phyloP scores from a whole-genome alignment of 495 filamentous ascomycete species.

The Xylaria bambusicola region DNA sequence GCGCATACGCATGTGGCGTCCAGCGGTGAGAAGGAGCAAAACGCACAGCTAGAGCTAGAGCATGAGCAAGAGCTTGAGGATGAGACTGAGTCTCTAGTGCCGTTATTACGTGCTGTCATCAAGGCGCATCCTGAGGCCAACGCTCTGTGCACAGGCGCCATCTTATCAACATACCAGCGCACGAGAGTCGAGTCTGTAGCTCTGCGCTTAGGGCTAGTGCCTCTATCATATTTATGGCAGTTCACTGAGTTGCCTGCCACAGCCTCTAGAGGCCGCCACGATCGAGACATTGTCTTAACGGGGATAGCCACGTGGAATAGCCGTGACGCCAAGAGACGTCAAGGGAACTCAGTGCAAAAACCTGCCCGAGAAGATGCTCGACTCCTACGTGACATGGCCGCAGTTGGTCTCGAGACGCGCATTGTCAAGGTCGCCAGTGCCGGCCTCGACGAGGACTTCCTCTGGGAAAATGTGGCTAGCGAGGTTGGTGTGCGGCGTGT shows the following conservation, averaged over 20 bases:
- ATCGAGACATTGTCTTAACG: slow-evolving; percentile 16
- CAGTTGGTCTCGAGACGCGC: slow-evolving; percentile 72
- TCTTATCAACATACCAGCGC: slow-evolving; percentile 92
- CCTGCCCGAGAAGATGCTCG: slow-evolving; percentile 36
- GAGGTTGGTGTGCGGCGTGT: slow-evolving; percentile 53
- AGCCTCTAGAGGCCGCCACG: slow-evolving; percentile 5
- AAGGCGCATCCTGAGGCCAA: slow-evolving; percentile 71
- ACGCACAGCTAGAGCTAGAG: slow-evolving; percentile 5
- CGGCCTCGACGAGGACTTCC: slow-evolving; percentile 75
- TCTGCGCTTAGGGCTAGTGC: slow-evolving; percentile 69
- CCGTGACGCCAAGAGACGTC: slow-evolving; percentile 20
- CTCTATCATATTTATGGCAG: slow-evolving; percentile 88
- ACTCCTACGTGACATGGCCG: slow-evolving; percentile 80
- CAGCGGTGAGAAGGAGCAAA: background rate
- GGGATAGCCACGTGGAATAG: slow-evolving; percentile 29
- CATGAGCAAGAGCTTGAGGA: slow-evolving; percentile 46
- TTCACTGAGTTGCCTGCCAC: slow-evolving; percentile 68
- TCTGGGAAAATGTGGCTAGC: slow-evolving; percentile 80
- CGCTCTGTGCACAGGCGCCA: slow-evolving; percentile 86
- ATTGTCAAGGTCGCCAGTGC: slow-evolving; percentile 95
- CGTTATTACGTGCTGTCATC: slow-evolving; percentile 66
- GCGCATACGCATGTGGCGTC: background rate
- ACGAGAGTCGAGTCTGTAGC: slow-evolving; percentile 91
- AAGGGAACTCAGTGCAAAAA: background rate
- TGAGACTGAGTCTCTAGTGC: slow-evolving; percentile 85